These are phyloP conservation scores for Cinchona pubescens DNA, from an alignment of 257 asterid species.

Conservation along the genomic window DNA sequence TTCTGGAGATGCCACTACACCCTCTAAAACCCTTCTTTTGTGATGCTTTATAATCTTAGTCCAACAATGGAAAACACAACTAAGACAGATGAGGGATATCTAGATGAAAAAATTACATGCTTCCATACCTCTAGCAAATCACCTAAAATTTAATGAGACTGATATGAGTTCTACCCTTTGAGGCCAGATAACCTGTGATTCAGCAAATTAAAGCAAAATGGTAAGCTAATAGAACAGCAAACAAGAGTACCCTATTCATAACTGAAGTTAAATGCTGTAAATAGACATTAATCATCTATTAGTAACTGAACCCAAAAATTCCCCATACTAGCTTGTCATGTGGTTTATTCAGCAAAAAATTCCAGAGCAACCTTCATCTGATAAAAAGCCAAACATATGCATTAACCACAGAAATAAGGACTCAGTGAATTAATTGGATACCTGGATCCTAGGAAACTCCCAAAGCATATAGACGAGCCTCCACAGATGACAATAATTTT, in stretches of 20 bases:
- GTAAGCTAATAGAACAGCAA: background rate
- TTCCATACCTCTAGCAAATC: constrained; percentile 1
- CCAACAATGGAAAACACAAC: background rate
- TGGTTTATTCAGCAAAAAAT: background rate
- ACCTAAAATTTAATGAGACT: background rate
- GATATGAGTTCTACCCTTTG: background rate
- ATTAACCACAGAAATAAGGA: background rate
- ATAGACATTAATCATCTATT: background rate
- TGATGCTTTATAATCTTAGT: constrained; percentile 17
- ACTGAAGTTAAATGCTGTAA: background rate
- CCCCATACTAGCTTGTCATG: background rate
- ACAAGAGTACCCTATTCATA: background rate
- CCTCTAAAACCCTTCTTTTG: constrained; percentile 14
- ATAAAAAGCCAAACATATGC: background rate
- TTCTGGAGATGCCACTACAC: constrained; percentile 16
- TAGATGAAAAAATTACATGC: background rate
- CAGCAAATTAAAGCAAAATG: background rate
- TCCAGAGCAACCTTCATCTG: background rate
- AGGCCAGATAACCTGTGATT: background rate
- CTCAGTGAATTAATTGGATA: background rate
- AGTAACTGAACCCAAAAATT: background rate
- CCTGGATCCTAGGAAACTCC: background rate
- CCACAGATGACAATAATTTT: background rate
- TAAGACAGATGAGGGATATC: background rate
- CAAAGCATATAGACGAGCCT: background rate